Evolutionary conservation across 306 rosid genomes (phyloP), one percentile per base, ranked within the genome.

Genomic region (Vachellia collinsii): DNA sequence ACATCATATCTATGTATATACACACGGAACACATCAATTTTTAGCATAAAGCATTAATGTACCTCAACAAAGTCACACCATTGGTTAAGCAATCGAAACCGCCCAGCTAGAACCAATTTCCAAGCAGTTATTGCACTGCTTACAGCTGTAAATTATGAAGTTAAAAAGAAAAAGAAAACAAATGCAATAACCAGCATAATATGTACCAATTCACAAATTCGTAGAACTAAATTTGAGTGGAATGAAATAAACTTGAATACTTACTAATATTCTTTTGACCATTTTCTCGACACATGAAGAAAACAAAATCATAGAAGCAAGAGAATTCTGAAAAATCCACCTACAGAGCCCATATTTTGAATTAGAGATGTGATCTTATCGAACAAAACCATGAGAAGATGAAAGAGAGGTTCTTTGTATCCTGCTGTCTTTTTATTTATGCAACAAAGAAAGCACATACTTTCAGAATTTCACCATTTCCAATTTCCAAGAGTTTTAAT

Each of bases 11-110:
- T 44, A 44, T 5, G 61, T 4, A 20, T 23, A 46, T 25, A 34
- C 22, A 14, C 29, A 62, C 42, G 51, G 65, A 56, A 76, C 59
- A 41, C 53, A 79, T 61, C 46, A 63, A 75, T 50, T 43, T 42
- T 12, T 62, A 69, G 77, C 47, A 77, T 61, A n/a, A 58, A 79
- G 51, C 75, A 79, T 50, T 75, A 62, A 16, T 34, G 43, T 89
- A 96, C 99, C 99, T 93, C 94, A 89, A 96, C 92, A 88, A 93
- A 96, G 76, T 90, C 93, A 77, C 98, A 96, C 98, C 98, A 96
- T 56, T 83, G 96, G 76, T 82, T 83, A 79, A 96, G 93, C 81
- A 92, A 77, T 46, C 89, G 84, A 87, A 96, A 96, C 87, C 94
- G 83, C 79, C 99, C 98, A 79, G 86, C 81, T 79, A 96, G 85